Conservation (phyloP, 768 basidiomycete species). For the Naganishia onofrii region DNA sequence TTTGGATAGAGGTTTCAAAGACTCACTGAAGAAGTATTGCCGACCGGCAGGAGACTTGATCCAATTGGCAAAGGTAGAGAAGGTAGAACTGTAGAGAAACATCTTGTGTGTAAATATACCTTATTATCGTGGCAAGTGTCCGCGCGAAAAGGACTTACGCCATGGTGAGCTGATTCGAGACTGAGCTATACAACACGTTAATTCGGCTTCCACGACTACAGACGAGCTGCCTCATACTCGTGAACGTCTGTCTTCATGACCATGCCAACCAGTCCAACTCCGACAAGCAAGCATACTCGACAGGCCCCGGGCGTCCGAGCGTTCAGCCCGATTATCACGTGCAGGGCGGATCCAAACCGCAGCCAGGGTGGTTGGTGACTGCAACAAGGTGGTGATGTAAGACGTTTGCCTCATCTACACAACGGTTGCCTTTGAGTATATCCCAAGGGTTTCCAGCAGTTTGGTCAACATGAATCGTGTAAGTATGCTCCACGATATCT, state of each 20-base stretch:
- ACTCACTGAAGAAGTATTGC: conserved; percentile 91
- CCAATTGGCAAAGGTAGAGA: conserved; percentile 75
- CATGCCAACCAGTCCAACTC: no score
- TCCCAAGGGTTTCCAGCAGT: not conserved
- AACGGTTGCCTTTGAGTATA: not conserved
- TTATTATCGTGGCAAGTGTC: not conserved
- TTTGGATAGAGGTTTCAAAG: no score
- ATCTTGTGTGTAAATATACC: not conserved
- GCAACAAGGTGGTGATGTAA: not conserved
- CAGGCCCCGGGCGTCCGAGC: not conserved
- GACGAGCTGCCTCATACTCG: no score
- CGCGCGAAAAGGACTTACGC: conserved; percentile 3
- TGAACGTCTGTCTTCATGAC: no score
- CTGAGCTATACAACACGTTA: not conserved
- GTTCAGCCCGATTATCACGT: conserved; percentile 5
- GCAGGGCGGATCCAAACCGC: not conserved
- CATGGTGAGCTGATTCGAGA: not conserved
- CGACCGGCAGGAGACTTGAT: conserved; percentile 83
- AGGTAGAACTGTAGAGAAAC: conserved; percentile 44
- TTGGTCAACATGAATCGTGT: conserved; percentile 48
- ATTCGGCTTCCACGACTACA: not conserved
- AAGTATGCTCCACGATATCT: not conserved
- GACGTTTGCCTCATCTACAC: not conserved
- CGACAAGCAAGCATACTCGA: not conserved
- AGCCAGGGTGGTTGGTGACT: no score